Evolutionary conservation across 306 rosid species (phyloP), one percentile per base, ranked within the genome.

Genomic region (Senna tora): DNA sequence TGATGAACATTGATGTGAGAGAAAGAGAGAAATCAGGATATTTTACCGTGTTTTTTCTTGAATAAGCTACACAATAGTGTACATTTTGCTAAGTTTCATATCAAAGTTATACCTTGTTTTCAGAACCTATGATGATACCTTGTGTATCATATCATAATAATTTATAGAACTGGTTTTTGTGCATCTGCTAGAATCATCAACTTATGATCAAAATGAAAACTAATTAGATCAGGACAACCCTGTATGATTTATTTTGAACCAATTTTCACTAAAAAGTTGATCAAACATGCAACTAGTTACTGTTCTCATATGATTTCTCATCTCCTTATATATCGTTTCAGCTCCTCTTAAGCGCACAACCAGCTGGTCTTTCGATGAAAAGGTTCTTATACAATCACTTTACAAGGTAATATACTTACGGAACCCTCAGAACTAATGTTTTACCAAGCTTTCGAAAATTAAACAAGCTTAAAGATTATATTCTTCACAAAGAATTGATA

Each of bases 281-380:
- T 41, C 45, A 41, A 41, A 9, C 45, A 41, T 0, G 30, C 3
- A 25, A 3, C 30, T 55, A 39, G 54, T 38, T 33, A 21, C 36
- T 72, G 2, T 53, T 16, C 45, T 54, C 30, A 68, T 7, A 17
- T 66, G 34, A 17, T 66, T 22, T 30, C 5, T 43, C 63, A n/a
- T 42, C 57, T 28, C 45, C 17, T 61, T 49, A 76, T 34, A 65
- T 56, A 34, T 69, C 57, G 60, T 15, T 79, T 58, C 72, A 95
- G 97, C 76, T 71, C 75, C 89, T 73, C 83, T 83, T 72, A 94
- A 79, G 84, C 96, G 86, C 82, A 78, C 84, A 52, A 81, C 80
- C 81, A 91, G 97, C 82, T 95, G 96, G 99, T 84, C 95, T 43
- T 91, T 95, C 50, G 96, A 95, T 8, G 99, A 95, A 81, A 91